A percentile compares a stretch with the other conserved stretches of the same genome.
Conservation (phyloP, 495 filamentous ascomycete genomes). For the Xylaria flabelliformis region DNA sequence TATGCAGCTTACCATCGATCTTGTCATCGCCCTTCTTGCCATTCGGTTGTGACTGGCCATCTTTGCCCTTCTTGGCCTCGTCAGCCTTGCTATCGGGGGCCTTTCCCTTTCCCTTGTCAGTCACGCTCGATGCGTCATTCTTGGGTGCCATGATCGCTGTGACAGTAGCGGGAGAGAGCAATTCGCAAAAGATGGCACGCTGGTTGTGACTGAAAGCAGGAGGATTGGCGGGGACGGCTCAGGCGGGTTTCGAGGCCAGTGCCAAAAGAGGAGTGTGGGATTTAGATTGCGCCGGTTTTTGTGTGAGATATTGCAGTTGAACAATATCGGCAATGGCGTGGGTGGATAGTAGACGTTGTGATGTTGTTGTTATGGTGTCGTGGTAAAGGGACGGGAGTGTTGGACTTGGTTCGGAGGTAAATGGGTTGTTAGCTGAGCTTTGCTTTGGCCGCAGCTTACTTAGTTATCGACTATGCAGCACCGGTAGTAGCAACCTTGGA, state of each 20-base stretch:
- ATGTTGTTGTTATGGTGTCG: not conserved
- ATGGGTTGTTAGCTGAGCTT: constrained; percentile 1
- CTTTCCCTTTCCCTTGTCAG: constrained; percentile 97
- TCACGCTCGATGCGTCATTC: constrained; percentile 80
- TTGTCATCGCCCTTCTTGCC: constrained; percentile 76
- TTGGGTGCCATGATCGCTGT: constrained; percentile 80
- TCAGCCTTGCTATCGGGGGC: constrained; percentile 70
- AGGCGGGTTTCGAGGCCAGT: not conserved
- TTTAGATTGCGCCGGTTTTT: not conserved
- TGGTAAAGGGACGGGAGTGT: constrained; percentile 1
- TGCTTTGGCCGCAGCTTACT: constrained; percentile 30
- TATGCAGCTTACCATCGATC: constrained; percentile 49
- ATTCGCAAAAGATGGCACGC: not conserved
- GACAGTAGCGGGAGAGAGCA: constrained; percentile 10
- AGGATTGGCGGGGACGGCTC: not conserved
- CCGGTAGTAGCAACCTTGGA: not conserved
- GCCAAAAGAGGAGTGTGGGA: not conserved
- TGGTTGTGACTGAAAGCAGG: constrained; percentile 3
- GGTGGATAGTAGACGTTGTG: not conserved
- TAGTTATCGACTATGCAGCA: not conserved
- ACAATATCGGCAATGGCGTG: not conserved
- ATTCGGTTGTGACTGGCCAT: constrained; percentile 69
- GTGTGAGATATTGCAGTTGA: not conserved
- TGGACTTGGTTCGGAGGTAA: constrained; percentile 6
- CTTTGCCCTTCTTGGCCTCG: constrained; percentile 69